Evolutionary conservation across 2,329 filamentous ascomycete species (phyloP), one percentile per base, ranked within the genome.

Genomic region (Aaosphaeria pasadenensis): DNA sequence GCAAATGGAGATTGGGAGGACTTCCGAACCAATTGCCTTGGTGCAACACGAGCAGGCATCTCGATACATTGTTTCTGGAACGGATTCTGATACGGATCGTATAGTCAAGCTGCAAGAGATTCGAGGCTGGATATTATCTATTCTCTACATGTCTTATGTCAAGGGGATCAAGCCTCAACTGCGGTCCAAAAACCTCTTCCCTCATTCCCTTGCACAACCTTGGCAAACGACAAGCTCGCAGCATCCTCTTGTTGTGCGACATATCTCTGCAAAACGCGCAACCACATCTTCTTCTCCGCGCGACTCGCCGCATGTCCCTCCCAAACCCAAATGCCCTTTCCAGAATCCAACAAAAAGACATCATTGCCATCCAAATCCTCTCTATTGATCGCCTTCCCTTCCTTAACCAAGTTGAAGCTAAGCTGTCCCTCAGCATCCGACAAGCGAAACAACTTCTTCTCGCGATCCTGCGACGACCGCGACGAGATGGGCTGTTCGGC

Each of bases 321-420:
- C 85, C 85, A 87, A 2, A 87, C 81, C 83, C 84, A 88, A 32
- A 87, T 71, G 6, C 70, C 70, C 44, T 64, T 76, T 5, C 83
- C 82, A 0, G 72, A 74, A 54, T 85, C 82, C 50, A 85, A 72
- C 17, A 88, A 62, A 58, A 87, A 87, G 5, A 87, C 77, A 56
- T 87, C 83, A 41, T 77, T 73, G 38, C 75, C 75, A 51, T 84
- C 76, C 5, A 87, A 67, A 53, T 85, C 82, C 0, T 67, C 61
- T 41, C 58, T 63, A 4, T 67, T 59, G 11, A 84, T 73, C 1
- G 57, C 60, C 30, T 67, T 60, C 0, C 78, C 80, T 39, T 85
- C 79, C 58, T 81, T 84, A 52, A 85, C 76, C 3, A 83, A 67
- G 42, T 79, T 74, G 51, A 87, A 86, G 0, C 72, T 70, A 11